Conservation (phyloP, 2,329 filamentous ascomycete species). For the Neopestalotiopsis sp. region DNA sequence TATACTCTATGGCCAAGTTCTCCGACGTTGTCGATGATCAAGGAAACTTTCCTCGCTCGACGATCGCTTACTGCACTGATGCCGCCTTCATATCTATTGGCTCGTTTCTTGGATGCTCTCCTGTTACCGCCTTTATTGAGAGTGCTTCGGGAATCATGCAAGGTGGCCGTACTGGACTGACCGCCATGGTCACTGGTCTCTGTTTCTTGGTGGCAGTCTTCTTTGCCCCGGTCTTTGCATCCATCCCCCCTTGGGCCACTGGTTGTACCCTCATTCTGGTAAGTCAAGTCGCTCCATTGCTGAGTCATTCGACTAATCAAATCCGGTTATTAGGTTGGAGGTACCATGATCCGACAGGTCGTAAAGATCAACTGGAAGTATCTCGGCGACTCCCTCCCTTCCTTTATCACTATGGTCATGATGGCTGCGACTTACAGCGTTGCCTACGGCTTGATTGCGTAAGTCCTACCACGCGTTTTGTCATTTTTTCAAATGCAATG, state of each 20-base stretch:
- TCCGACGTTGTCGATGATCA: slow-evolving; percentile 69
- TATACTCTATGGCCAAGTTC: slow-evolving; percentile 84
- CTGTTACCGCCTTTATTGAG: slow-evolving; percentile 77
- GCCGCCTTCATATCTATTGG: slow-evolving; percentile 75
- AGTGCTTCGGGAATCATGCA: slow-evolving; percentile 78
- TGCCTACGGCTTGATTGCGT: slow-evolving; percentile 77
- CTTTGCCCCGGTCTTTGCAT: slow-evolving; percentile 78
- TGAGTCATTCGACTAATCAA: not conserved
- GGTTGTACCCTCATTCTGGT: slow-evolving; percentile 74
- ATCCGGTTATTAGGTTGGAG: slow-evolving; percentile 61
- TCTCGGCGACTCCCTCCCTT: slow-evolving; percentile 76
- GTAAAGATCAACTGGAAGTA: slow-evolving; percentile 79
- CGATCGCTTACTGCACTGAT: slow-evolving; percentile 77
- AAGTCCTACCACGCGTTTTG: slow-evolving; percentile 34
- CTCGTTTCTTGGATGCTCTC: slow-evolving; percentile 71
- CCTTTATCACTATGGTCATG: slow-evolving; percentile 75
- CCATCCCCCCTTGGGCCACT: slow-evolving; percentile 79
- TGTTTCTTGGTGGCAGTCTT: slow-evolving; percentile 76
- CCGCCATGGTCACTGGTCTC: slow-evolving; percentile 70
- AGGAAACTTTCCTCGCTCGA: slow-evolving; percentile 85
- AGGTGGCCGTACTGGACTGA: slow-evolving; percentile 75
- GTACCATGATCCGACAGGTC: slow-evolving; percentile 78
- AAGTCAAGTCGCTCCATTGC: slow-evolving; percentile 28
- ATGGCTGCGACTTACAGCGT: slow-evolving; percentile 83
- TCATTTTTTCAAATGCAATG: not conserved